Base-by-base conservation (phyloP, 352 stramenopile genomes). In the Aphanomyces stellatus region DNA sequence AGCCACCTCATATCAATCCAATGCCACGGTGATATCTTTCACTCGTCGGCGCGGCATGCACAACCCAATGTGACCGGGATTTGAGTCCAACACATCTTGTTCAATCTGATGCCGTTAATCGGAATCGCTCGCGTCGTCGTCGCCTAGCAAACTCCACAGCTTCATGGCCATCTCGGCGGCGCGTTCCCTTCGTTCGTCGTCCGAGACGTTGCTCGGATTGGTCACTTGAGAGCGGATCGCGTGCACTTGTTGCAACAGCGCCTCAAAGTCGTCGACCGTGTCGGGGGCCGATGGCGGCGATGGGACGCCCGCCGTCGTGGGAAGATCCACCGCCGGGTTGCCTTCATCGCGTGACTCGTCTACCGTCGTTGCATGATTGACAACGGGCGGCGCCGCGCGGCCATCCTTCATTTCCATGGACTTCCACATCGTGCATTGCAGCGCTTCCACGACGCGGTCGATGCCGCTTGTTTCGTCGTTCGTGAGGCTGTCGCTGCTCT, bases 401-500 rank as follows among this genome's bases (percentile, higher is more conserved):
- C 67, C 76, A 34, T 85, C 78, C 28, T 78, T 65, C 73, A 82
- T 86, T 57, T 82, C 76, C 79, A 93, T 91, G 1, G 84, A 89
- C 15, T 65, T 62, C 84, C 84, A 93, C 78, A 91, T 87, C 49
- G 81, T 90, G 70, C 82, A 90, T 24, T 93, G 74, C 49, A 93
- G 65, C 13, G 80, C 82, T 57, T 93, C 84, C 19, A 93, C 66
- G 28, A 91, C 78, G n/a, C 84, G 78, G 11, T 83, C 74, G 30
- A 93, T 72, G 22, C 84, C 81, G 25, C 62, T 61, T 56, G 81
- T 86, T 69, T 87, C 79, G 27, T 73, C 66, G 27, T 35, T 31
- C 3, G 24, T 25, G 11, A 66, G 48, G 27, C 40, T 63, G 30
- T 75, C 65, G 0, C 62, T 63, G 22, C 5, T 53, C 0, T 55